Evolutionary conservation across 352 stramenopile genomes (phyloP), one percentile per base, ranked within the genome.

Genomic region (Phytophthora colocasiae): DNA sequence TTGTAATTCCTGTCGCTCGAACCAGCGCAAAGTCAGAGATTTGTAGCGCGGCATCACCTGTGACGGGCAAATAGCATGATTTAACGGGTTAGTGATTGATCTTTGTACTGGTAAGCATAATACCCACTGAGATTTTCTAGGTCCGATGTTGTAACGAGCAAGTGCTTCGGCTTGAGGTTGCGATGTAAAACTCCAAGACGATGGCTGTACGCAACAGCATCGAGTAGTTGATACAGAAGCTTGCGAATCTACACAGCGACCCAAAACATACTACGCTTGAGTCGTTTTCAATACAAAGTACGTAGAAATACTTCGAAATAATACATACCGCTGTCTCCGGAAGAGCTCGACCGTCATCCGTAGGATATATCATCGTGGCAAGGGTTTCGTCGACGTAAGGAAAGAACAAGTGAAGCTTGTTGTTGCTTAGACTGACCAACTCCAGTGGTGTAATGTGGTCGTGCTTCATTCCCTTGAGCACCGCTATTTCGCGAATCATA

Each of bases 11-110:
- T 14, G 87, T 94, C 12, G 90, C 89, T 32, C 91, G 80, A 22
- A 96, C 89, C n/a, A 97, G 69, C 7, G 89, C 90, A 60, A 97
- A 97, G 63, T 97, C 91, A 2, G 90, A 90, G 12, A 94, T 91
- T 53, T 96, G 85, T 2, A 95, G 66, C 19, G 71, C 74, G 22
- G 87, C 81, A 64, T 95, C 80, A 47, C 83, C 71, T 92, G 49
- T 6, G 34, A 36, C n/a, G 11, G 22, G 4, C 14, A 49, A 15
- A 54, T 22, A 12, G 57, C 34, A 14, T 11, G 14, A 41, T 41
- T 12, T 6, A 43, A 22, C 19, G 38, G 7, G 38, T 43, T 43
- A 43, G 14, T 19, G 38, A n/a, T 22, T 43, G 14, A 22, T 22
- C 38, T 43, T 11, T 15, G 14, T 43, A n/a, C 5, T 1, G 22